Conservation (phyloP, 2,329 filamentous ascomycete genomes). For the Metarhizium anisopliae region DNA sequence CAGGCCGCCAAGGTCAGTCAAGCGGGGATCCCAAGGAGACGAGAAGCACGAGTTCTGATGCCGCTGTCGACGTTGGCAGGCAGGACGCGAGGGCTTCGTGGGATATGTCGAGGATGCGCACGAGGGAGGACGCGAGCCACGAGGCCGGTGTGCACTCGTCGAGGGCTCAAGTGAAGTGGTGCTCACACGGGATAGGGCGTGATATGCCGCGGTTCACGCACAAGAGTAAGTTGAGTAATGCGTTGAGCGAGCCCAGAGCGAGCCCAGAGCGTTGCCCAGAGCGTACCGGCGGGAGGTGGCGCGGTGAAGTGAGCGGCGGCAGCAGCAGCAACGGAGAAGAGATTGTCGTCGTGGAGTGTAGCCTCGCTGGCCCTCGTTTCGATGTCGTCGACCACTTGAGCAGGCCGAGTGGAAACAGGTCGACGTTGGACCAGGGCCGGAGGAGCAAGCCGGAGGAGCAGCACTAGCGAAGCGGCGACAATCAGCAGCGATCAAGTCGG, state of each 20-base stretch:
- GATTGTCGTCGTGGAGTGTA: not conserved
- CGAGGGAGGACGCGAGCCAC: not conserved
- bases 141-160: not conserved
- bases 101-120: not conserved
- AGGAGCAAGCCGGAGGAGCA: not conserved
- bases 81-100: not conserved
- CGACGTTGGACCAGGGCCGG: too few species aligned
- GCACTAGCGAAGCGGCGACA: too few species aligned
- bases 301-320: not conserved
- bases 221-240: not conserved
- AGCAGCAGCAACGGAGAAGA: not conserved
- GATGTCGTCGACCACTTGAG: not conserved
- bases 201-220: not conserved
- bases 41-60: not conserved
- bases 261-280: not conserved
- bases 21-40: not conserved
- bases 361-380: not conserved
- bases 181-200: not conserved
- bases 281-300: not conserved
- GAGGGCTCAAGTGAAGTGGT: not conserved
- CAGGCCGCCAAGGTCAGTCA: constrained; percentile 3
- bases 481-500: too few species aligned
- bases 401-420: not conserved
- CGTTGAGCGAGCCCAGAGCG: not conserved
- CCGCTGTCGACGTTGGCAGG: not conserved